Base-by-base conservation (phyloP, 352 stramenopile species). In the Thalassiosira ordinaria region DNA sequence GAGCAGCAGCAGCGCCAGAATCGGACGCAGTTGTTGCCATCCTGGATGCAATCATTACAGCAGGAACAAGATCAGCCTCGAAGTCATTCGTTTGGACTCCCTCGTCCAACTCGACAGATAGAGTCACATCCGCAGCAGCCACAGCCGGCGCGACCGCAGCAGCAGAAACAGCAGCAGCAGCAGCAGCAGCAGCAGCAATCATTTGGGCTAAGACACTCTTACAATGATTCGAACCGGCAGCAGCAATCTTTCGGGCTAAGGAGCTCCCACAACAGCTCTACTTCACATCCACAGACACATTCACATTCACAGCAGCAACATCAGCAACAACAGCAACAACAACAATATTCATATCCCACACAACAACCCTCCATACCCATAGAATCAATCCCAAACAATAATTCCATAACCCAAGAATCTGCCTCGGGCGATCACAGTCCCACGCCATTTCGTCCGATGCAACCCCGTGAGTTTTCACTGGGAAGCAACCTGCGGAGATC, bases 391-490 rank as follows among this genome's bases (percentile, higher is more conserved):
- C 1, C 7, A 35, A 33, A 6, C n/a, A 24, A 57, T 33, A 5
- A 41, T 41, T 29, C 46, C 14, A 6, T 13, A 20, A 57, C 9
- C 5, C 6, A 44, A 44, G 6, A 6, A 6, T 44, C 35, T 13
- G 16, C 22, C 6, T 27, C 11, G 16, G n/a, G n/a, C n/a, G n/a
- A n/a, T n/a, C 47, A 57, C 22, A 70, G 44, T 60, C 44, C 46
- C 13, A 70, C 61, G 18, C 61, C 61, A 2, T 70, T 70, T 35
- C 61, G 61, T 22, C 47, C 47, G 4, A 70, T 70, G 62, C 62
- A 56, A 61, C 62, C 62, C 4, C 46, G 62, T 9, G 62, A 70
- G 47, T 70, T 70, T 61, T 60, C 62, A 8, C 31, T 70, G 1
- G 62, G 62, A n/a, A 59, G 46, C 39, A 70, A 70, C 39, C 20